Conservation (phyloP, 345 rosid genomes). For the Dipteronia sinensis region DNA sequence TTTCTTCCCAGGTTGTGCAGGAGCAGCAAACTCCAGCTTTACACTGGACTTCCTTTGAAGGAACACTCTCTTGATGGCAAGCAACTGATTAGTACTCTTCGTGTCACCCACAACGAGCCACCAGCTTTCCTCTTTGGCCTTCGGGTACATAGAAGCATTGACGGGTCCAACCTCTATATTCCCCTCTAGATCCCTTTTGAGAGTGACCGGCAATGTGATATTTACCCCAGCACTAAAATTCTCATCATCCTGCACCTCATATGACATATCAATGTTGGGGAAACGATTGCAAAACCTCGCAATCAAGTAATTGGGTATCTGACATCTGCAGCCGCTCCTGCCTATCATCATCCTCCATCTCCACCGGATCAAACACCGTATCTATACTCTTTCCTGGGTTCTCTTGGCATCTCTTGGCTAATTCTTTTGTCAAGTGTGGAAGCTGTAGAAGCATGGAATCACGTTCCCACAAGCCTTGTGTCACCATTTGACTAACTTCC, state of each 20-base stretch:
- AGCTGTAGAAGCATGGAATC: slow-evolving; percentile 91
- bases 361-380: slow-evolving; percentile 80
- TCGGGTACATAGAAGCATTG: slow-evolving; percentile 68
- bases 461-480: slow-evolving; percentile 97
- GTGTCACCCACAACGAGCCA: slow-evolving; percentile 93
- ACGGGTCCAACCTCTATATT: slow-evolving; percentile 79
- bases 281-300: slow-evolving; percentile 88
- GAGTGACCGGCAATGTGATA: slow-evolving; percentile 59
- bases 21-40: slow-evolving; percentile 74
- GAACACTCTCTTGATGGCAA: slow-evolving; percentile 85
- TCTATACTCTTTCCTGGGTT: slow-evolving; percentile 75
- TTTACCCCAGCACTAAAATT: slow-evolving; percentile 58
- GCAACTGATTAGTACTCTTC: slow-evolving; percentile 64
- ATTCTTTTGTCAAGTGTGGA: slow-evolving; percentile 83
- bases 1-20: slow-evolving; percentile 65
- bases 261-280: slow-evolving; percentile 78
- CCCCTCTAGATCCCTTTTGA: slow-evolving; percentile 81
- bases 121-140: slow-evolving; percentile 96
- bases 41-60: slow-evolving; percentile 75
- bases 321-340: slow-evolving; percentile 71
- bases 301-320: slow-evolving; percentile 68
- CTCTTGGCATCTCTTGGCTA: slow-evolving; percentile 82
- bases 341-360: slow-evolving; percentile 90
- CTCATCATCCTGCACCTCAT: slow-evolving; percentile 62
- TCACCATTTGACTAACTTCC: slow-evolving; percentile 96